Evolutionary conservation across 768 basidiomycete species (phyloP).

Genomic region (Tylopilus vinaceipallidus): DNA sequence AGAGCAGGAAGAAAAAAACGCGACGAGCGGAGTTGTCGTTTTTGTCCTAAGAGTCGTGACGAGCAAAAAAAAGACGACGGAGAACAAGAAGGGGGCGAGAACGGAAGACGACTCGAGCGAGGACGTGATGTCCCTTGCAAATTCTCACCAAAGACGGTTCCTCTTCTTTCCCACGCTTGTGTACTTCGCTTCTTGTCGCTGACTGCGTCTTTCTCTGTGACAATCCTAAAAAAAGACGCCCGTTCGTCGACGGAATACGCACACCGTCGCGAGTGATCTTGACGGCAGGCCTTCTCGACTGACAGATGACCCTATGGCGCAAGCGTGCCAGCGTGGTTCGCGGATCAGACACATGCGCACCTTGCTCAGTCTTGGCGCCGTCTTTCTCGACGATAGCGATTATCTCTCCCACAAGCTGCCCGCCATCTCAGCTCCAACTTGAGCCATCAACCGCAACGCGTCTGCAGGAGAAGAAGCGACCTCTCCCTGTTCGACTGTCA

Average conservation of each 20-base stretch:
- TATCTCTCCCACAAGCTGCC: slow-evolving; percentile 34
- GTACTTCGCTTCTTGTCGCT: slow-evolving; percentile 48
- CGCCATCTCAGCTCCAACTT: slow-evolving; percentile 39
- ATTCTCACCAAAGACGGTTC: slow-evolving; percentile 19
- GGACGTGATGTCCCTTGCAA: slow-evolving; percentile 10
- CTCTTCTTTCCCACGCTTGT: slow-evolving; percentile 35
- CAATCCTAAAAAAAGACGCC: not conserved
- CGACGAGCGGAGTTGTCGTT: slow-evolving; percentile 11
- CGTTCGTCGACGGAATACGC: slow-evolving; percentile 23
- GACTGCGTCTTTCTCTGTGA: slow-evolving; percentile 45
- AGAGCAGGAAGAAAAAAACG: slow-evolving; percentile 11
- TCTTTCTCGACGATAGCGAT: slow-evolving; percentile 43
- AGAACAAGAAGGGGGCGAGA: slow-evolving; percentile 12
- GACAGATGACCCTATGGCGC: slow-evolving; percentile 40
- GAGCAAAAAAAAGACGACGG: slow-evolving; percentile 12
- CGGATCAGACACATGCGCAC: slow-evolving; percentile 17
- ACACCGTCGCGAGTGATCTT: slow-evolving; percentile 46
- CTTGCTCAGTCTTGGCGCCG: slow-evolving; percentile 44
- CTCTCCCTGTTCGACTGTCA: slow-evolving; percentile 29
- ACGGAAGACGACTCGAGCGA: slow-evolving; percentile 12
- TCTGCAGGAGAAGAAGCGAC: slow-evolving; percentile 23
- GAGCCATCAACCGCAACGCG: not conserved
- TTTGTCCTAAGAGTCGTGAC: slow-evolving; percentile 30
- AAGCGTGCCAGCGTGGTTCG: not conserved
- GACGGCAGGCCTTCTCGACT: slow-evolving; percentile 45